Evolutionary conservation across 2,329 filamentous ascomycete genomes (phyloP).

Genomic region (Beauveria medogensis): DNA sequence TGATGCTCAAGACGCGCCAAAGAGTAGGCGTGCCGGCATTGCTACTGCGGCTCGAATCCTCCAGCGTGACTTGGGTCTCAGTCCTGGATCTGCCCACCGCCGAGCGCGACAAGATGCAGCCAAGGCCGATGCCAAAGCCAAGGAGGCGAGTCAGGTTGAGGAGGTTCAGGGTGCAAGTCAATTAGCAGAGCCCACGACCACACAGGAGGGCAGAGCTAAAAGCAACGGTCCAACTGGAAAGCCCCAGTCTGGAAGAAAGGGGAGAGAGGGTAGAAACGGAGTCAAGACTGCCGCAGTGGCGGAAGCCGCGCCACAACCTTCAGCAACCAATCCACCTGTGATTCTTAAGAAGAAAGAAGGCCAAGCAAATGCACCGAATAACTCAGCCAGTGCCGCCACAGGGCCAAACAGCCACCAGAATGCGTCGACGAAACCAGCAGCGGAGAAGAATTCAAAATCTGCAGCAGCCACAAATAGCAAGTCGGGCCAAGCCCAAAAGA

Average conservation of each 20-base stretch:
- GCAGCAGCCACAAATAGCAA: constrained; percentile 29
- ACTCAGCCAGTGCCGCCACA: constrained; percentile 12
- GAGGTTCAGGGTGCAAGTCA: not conserved
- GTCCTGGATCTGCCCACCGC: constrained; percentile 53
- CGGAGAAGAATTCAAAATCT: constrained; percentile 29
- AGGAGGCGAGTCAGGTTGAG: constrained; percentile 14
- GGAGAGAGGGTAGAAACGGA: constrained; percentile 29
- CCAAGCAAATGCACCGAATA: constrained; percentile 15
- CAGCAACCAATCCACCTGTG: constrained; percentile 26
- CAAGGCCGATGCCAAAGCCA: constrained; percentile 38
- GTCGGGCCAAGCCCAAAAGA: constrained; percentile 24
- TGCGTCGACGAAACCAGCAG: constrained; percentile 18
- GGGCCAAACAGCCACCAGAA: constrained; percentile 15
- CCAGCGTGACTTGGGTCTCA: constrained; percentile 58
- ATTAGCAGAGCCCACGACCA: not conserved
- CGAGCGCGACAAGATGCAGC: constrained; percentile 51
- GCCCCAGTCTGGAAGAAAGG: constrained; percentile 19
- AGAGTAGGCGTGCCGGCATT: constrained; percentile 52
- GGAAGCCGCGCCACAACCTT: constrained; percentile 21
- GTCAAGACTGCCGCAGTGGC: constrained; percentile 30
- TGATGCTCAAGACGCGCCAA: constrained; percentile 33
- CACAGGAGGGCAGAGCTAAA: constrained; percentile 16
- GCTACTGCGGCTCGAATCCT: constrained; percentile 56
- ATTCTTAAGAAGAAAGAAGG: constrained; percentile 35
- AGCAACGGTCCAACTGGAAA: constrained; percentile 10